These are phyloP conservation scores for Testicularia cyperi DNA, from an alignment of 1,284 basidiomycete genomes.

Conservation along the genomic window DNA sequence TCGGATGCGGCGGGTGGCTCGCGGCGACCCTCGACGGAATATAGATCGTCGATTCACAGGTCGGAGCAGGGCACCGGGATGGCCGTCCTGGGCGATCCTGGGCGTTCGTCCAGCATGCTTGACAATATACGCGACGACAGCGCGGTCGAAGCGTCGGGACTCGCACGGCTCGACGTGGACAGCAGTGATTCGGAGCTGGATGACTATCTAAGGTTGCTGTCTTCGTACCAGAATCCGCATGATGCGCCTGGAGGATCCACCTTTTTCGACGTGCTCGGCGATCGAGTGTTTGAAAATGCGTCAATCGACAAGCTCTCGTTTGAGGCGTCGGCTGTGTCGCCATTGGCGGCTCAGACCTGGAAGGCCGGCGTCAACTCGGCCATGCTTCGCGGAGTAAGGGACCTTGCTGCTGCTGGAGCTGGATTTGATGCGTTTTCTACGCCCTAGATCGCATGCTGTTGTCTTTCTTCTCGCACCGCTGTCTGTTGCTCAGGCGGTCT, in stretches of 20 bases:
- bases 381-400: conserved; percentile 5
- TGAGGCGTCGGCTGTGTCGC: neutral
- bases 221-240: conserved; percentile 35
- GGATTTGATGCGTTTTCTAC: conserved; percentile 25
- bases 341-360: too few relatives aligned
- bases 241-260: conserved; percentile 21
- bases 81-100: neutral
- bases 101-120: conserved; percentile 1
- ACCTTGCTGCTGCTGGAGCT: conserved; percentile 21
- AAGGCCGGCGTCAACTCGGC: too few relatives aligned
- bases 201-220: conserved; percentile 29
- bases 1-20: neutral
- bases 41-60: conserved; percentile 11
- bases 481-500: too few relatives aligned
- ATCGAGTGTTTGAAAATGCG: conserved; percentile 25
- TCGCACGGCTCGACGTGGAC: neutral
- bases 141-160: too few relatives aligned
- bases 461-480: too few relatives aligned
- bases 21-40: conserved; percentile 14
- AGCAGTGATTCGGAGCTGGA: conserved; percentile 18
- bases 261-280: conserved; percentile 35
- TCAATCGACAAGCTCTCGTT: conserved; percentile 10
- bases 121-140: too few relatives aligned
- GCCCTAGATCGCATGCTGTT: too few relatives aligned
- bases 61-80: conserved; percentile 2